A percentile compares a stretch with the other conserved stretches of the same genome.
These are phyloP conservation scores for Fusarium tuaranense DNA, from an alignment of 2,329 filamentous ascomycete genomes.

Conservation along the genomic window DNA sequence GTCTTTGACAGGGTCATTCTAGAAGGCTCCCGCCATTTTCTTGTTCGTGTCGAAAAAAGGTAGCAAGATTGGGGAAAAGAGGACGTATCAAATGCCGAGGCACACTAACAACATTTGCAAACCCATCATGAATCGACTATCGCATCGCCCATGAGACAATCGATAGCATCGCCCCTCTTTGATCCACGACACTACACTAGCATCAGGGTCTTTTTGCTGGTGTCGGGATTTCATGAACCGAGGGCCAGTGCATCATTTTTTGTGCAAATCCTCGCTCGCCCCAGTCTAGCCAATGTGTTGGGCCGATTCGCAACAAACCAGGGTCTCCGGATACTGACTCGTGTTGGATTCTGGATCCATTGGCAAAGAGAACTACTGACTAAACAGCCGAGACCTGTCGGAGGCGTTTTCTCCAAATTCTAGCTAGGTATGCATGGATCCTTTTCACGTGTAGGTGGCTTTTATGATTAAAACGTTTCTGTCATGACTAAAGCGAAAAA, in stretches of 20 bases:
- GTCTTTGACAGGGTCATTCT: not conserved
- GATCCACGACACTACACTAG: slow-evolving; percentile 1
- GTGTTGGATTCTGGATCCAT: not conserved
- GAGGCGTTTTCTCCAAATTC: not conserved
- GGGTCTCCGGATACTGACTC: not conserved
- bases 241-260: not conserved
- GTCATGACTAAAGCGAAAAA: not conserved
- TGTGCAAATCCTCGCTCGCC: not conserved
- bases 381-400: not conserved
- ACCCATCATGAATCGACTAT: not conserved
- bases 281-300: not conserved
- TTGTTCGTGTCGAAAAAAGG: not conserved
- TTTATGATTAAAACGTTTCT: not conserved
- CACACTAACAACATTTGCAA: not conserved
- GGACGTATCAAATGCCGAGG: not conserved
- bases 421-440: not conserved
- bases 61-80: not conserved
- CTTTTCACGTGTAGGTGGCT: no score
- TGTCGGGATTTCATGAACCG: not conserved
- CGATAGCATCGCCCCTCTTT: not conserved
- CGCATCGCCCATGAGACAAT: not conserved
- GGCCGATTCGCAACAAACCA: not conserved
- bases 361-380: not conserved
- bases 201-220: not conserved
- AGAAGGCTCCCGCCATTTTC: not conserved